Evolutionary conservation across 257 asterid species (phyloP).

Genomic region (Solanum peruvianum): DNA sequence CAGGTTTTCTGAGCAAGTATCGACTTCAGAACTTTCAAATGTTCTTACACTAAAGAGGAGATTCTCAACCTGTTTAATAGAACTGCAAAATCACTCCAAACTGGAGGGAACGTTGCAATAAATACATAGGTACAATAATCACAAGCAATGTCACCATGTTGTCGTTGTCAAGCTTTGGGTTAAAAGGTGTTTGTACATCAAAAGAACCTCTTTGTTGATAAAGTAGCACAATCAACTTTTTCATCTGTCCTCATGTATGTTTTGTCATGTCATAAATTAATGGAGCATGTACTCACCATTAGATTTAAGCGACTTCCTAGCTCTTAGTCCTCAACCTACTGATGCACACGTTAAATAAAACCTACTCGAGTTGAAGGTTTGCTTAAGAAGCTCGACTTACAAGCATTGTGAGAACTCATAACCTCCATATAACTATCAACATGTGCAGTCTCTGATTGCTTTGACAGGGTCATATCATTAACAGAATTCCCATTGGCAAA

Average conservation of each 20-base stretch:
- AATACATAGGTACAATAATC: background rate
- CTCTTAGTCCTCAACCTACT: background rate
- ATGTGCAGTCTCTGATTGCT: background rate
- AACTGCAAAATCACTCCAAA: background rate
- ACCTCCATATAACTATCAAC: background rate
- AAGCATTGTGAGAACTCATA: background rate
- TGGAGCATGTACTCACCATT: background rate
- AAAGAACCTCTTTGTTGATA: background rate
- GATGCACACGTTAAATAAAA: background rate
- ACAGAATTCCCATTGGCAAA: background rate
- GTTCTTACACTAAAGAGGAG: background rate
- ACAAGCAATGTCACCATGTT: background rate
- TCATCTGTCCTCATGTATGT: background rate
- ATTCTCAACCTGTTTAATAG: background rate
- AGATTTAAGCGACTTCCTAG: background rate
- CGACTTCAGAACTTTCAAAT: background rate
- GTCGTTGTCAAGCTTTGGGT: background rate
- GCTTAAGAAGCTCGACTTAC: background rate
- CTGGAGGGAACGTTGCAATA: background rate
- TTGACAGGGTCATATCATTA: background rate
- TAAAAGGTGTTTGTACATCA: background rate
- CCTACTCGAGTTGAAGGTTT: background rate
- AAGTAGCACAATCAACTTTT: background rate
- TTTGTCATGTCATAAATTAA: background rate
- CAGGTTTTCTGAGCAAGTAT: background rate